Base-by-base conservation (phyloP, 345 rosid species). In the Dipteronia sinensis region DNA sequence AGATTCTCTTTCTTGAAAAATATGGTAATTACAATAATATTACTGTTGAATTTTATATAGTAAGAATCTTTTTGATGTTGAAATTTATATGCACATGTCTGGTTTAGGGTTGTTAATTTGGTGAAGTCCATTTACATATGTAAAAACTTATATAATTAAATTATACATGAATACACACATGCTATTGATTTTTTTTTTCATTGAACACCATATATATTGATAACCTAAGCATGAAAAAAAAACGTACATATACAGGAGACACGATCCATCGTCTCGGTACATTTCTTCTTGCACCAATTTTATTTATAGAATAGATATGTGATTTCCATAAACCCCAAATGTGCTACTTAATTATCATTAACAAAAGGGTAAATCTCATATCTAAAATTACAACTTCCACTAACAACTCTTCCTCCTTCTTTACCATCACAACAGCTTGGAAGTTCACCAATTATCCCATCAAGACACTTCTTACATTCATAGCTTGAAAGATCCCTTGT, bases 321-420 rank as follows among this genome's bases (percentile, higher is more conserved):
- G 76, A 73, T 27, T 59, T 59, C 58, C 59, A 13, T 29, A 44
- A 27, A n/a, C 11, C 38, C 58, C 20, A 3, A 3, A 72, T 1
- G 20, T 42, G 46, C 46, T 42, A 42, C 9, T 42, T 42, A 42
- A 42, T 42, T 42, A 42, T 7, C 76, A 67, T 80, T 74, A 49
- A 82, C 76, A 76, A 86, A 86, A n/a, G 87, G 86, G 77, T 87
- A 84, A 40, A 84, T 87, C 83, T 87, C 87, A 47, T 82, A 87
- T 77, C 86, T 77, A 51, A 87, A 74, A 64, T 85, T 87, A 44
- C 89, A 87, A 17, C 88, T 87, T 51, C 89, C 89, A 49, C 83
- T 73, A 16, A 87, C 82, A 72, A 87, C 85, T 51, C 86, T 79
- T 25, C 89, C 89, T 11, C 89, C 89, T 83, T 84, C 73, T 78